phyloP scores from a whole-genome alignment of 768 basidiomycete genomes.

The Lactarius hengduanensis region DNA sequence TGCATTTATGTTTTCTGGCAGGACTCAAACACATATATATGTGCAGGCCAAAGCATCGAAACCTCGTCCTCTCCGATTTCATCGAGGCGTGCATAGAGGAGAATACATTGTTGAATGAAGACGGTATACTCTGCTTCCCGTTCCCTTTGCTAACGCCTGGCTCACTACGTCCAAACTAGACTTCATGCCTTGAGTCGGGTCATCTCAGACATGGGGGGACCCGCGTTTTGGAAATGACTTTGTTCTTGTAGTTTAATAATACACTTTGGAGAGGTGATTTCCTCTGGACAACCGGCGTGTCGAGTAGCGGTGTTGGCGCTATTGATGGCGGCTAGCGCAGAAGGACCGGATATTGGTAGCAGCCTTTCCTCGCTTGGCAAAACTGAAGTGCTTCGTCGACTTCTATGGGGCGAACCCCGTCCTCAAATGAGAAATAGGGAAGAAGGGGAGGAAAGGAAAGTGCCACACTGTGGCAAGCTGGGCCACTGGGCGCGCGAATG shows the following conservation, averaged over 20 bases:
- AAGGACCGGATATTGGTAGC: no score
- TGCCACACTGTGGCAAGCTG: no score
- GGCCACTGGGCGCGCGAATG: no score
- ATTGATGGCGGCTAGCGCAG: no score
- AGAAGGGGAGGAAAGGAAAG: no score
- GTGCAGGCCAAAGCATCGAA: conserved; percentile 69
- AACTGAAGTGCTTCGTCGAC: no score
- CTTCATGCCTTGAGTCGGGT: conserved; percentile 20
- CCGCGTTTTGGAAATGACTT: background rate
- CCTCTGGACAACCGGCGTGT: no score
- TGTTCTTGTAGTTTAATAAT: background rate
- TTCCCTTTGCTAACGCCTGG: background rate
- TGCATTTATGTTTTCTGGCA: background rate
- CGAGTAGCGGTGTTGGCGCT: no score
- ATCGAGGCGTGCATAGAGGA: conserved; percentile 81
- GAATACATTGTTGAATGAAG: conserved; percentile 79
- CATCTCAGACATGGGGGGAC: background rate
- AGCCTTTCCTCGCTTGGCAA: no score
- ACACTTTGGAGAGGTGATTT: no score
- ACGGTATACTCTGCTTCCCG: conserved; percentile 49
- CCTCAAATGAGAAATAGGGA: no score
- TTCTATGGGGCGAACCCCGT: no score
- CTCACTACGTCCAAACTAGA: conserved; percentile 9
- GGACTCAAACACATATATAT: background rate
- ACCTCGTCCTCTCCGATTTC: conserved; percentile 76